phyloP scores from a whole-genome alignment of 1,139 yeast species.

The Suhomyces taliae region DNA sequence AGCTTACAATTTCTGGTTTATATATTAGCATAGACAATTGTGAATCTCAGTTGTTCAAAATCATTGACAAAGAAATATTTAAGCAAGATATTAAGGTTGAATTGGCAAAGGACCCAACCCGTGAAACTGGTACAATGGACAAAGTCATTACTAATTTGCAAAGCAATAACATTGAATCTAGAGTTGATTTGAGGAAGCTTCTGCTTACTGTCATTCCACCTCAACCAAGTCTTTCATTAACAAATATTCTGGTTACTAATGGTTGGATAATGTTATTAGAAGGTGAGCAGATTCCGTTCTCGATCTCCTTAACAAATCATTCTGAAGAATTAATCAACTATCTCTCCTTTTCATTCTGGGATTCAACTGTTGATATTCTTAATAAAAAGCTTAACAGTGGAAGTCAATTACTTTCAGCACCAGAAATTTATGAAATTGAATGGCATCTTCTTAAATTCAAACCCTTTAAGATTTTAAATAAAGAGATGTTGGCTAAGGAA shows the following conservation, averaged over 20 bases:
- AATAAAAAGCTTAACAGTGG: slow-evolving; percentile 35
- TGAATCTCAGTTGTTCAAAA: slow-evolving; percentile 31
- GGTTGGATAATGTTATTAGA: slow-evolving; percentile 79
- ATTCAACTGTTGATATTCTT: slow-evolving; percentile 70
- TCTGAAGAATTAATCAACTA: slow-evolving; percentile 58
- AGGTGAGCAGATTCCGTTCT: slow-evolving; percentile 62
- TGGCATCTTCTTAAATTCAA: slow-evolving; percentile 60
- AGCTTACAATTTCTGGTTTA: slow-evolving; percentile 32
- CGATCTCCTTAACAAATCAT: slow-evolving; percentile 55
- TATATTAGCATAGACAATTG: slow-evolving; percentile 31
- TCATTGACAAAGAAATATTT: slow-evolving; percentile 27
- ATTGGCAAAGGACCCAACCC: not conserved
- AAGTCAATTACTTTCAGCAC: slow-evolving; percentile 46
- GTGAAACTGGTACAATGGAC: slow-evolving; percentile 9
- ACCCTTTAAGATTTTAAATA: slow-evolving; percentile 52
- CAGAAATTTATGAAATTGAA: slow-evolving; percentile 75
- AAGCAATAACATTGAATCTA: slow-evolving; percentile 16
- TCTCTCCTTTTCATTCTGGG: slow-evolving; percentile 64
- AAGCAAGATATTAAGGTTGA: slow-evolving; percentile 16
- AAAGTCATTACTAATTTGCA: slow-evolving; percentile 24
- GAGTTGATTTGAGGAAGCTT: slow-evolving; percentile 23
- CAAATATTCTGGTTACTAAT: slow-evolving; percentile 55
- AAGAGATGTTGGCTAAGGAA: slow-evolving; percentile 33
- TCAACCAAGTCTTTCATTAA: slow-evolving; percentile 63
- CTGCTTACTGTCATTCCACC: slow-evolving; percentile 52